Evolutionary conservation across 148 eudicot genomes (phyloP), one percentile per base, ranked within the genome.

Genomic region (Selenicereus undatus): DNA sequence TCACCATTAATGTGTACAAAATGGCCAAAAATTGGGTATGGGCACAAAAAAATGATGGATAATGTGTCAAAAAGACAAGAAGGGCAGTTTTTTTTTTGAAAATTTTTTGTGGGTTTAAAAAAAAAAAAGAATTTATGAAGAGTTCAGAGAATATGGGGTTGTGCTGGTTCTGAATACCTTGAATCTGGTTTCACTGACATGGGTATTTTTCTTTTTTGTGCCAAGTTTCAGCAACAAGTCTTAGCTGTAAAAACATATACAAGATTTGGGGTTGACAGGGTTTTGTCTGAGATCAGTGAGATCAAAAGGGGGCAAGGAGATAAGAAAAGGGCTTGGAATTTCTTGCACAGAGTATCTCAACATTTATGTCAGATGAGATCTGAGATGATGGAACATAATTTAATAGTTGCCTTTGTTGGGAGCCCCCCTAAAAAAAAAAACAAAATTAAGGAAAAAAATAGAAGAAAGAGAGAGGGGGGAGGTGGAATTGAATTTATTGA

Each of bases 241-340:
- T 91, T 92, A 91, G 95, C 90, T 92, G 98, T 91, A 85, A 87
- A 89, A 87, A 78, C 81, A 70, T 82, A 90, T 81, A 81, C 27
- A 88, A 88, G 86, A 54, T 85, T 78, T 84, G 88, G 82, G 84
- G 82, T 77, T 89, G 90, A 83, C 90, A 84, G 90, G 83, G 87
- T 87, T 82, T 84, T 90, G 88, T 91, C 88, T 79, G 83, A 89
- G 82, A 88, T 88, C 81, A 85, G 75, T 78, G 82, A 79, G 83
- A 85, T 66, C 52, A 76, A 58, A 81, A 76, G 39, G 82, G 60
- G 65, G 24, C 17, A 64, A 64, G 71, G 85, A 88, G 87, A 89
- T 84, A 82, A 82, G 83, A 86, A 84, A 76, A 77, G 80, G 81
- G 79, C 83, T 81, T 71, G 78, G 85, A 83, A 81, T 80, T 84